A percentile compares a stretch with the other conserved stretches of the same genome.
phyloP scores from a whole-genome alignment of 2,329 filamentous ascomycete genomes.

The Colletotrichum limetticola region DNA sequence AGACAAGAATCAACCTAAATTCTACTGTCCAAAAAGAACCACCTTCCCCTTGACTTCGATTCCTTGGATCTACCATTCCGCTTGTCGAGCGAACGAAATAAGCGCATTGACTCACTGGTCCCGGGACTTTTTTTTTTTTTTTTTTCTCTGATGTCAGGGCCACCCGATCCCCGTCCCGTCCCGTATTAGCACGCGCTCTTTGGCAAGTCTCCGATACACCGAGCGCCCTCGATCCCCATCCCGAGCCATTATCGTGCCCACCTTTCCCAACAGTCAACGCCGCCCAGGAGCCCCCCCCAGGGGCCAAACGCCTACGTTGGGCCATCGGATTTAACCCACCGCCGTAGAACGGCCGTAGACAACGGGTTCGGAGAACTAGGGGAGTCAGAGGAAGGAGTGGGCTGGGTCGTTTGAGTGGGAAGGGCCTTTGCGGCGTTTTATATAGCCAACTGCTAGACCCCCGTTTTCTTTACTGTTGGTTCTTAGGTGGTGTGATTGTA shows the following conservation, averaged over 20 bases:
- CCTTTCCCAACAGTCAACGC: not conserved
- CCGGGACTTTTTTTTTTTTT: not conserved
- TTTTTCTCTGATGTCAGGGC: not conserved
- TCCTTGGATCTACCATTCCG: not conserved
- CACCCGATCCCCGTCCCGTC: not conserved
- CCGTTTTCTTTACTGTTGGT: not conserved
- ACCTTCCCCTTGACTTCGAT: not conserved
- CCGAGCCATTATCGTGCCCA: conserved; percentile 31
- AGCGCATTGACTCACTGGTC: not conserved
- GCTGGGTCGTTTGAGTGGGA: too few species aligned
- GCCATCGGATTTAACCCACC: not conserved
- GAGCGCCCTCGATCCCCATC: not conserved
- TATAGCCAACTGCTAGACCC: conserved; percentile 6
- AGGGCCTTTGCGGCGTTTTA: not conserved
- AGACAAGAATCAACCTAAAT: not conserved
- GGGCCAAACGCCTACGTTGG: not conserved
- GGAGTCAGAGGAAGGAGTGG: not conserved
- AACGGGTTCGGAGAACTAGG: not conserved
- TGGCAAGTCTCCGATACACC: conserved; percentile 17
- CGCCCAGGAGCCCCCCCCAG: too few species aligned
- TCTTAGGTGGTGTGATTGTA: conserved; percentile 14
- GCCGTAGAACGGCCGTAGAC: not conserved
- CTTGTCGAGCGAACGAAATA: not conserved
- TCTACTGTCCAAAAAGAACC: not conserved
- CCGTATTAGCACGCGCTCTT: conserved; percentile 12